These are phyloP conservation scores for Lentinula edodes DNA, from an alignment of 768 basidiomycete genomes.

Conservation along the genomic window DNA sequence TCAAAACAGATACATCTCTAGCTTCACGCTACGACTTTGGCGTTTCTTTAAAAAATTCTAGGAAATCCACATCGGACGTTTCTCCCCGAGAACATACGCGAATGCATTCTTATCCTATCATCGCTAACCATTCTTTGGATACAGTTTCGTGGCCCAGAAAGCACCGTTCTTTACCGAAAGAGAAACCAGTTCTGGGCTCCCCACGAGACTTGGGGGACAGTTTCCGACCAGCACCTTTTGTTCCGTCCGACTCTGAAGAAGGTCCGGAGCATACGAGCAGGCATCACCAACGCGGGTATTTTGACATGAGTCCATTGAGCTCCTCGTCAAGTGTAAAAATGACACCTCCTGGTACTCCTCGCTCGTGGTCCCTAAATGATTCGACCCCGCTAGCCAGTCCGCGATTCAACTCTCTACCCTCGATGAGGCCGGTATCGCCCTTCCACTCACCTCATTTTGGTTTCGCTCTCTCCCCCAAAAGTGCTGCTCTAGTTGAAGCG, in stretches of 20 bases:
- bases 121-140: slow-evolving; percentile 20
- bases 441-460: slow-evolving; percentile 31
- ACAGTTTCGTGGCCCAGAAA: slow-evolving; percentile 32
- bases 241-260: slow-evolving; percentile 22
- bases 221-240: slow-evolving; percentile 18
- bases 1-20: slow-evolving; percentile 37
- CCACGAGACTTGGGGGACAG: slow-evolving; percentile 42
- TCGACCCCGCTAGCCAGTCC: slow-evolving; percentile 16
- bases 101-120: slow-evolving; percentile 44
- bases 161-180: slow-evolving; percentile 1
- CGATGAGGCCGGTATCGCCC: slow-evolving; percentile 29
- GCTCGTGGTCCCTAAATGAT: slow-evolving; percentile 16
- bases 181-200: slow-evolving; percentile 35
- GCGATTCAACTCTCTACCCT: slow-evolving; percentile 9
- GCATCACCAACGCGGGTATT: slow-evolving; percentile 57
- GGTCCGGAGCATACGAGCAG: slow-evolving; percentile 21
- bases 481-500: slow-evolving; percentile 8
- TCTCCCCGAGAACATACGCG: slow-evolving; percentile 23
- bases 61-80: slow-evolving; percentile 8
- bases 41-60: slow-evolving; percentile 40
- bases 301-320: slow-evolving; percentile 33
- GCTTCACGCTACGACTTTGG: slow-evolving; percentile 56
- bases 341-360: slow-evolving; percentile 48
- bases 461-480: slow-evolving; percentile 9
- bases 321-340: slow-evolving; percentile 24